Base-by-base conservation (phyloP, 768 basidiomycete species). In the Suillus variegatus region DNA sequence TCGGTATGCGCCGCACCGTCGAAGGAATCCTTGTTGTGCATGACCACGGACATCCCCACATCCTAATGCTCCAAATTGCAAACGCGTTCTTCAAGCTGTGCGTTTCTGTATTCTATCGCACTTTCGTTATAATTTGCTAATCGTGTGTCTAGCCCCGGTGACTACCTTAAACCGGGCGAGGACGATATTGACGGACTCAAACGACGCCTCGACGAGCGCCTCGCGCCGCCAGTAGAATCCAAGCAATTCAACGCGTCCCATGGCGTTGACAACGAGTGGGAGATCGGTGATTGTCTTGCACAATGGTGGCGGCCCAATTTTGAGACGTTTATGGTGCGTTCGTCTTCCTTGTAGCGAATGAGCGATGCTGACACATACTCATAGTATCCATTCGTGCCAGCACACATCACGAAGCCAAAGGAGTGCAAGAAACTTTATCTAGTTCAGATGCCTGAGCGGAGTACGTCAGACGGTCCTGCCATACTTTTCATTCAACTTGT, bases 271-370 rank as follows among this genome's bases (percentile, higher is more conserved):
- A 92, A 92, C 61, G 94, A 95, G 51, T 99, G 97, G 97, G 92
- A 96, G 77, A 94, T 98, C 46, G 92, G 92, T 1, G 96, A 99
- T 70, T 95, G 94, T 70, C 82, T 99, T n/a, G 94, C 94, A 0
- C 95, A 96, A 75, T 99, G 97, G 96, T 99, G 93, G 92, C 81
- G 97, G 58, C 97, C 97, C 0, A 97, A 97, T 74, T 99, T 97
- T 70, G 97, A 99, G 81, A 96, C 95, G 0, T 99, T 99, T 79
- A 96, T 97, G 92, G 96, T 97, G 70, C 72, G 91, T 84, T 22
- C 40, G 6, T 43, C 22, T 36, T 40, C 20, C 9, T 28, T 47
- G 55, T 7, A 54, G 44, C 12, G 18, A 38, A 43, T 56, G 55
- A 22, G 32, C 14, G 28, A 18, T 32, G 32, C 16, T 52, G 22